Evolutionary conservation across 208 protist species (phyloP), one percentile per base, ranked within the genome.

Genomic region (Balamuthia mandrillaris): DNA sequence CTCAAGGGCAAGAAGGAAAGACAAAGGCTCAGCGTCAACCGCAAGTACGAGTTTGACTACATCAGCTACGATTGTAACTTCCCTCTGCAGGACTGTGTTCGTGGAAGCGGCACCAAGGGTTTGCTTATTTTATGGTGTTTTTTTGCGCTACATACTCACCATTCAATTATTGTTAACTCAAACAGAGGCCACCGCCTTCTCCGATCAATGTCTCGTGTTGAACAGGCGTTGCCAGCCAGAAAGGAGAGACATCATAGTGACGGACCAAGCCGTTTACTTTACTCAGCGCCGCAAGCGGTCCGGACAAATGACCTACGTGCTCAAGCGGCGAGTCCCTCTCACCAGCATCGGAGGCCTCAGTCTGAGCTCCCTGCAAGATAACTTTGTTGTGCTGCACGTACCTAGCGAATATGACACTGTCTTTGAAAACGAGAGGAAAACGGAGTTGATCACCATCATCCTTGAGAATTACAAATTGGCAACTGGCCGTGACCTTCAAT

Each of bases 11-110:
- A 92, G 68, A 94, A 94, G 72, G 87, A 94, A 42, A 85, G 92
- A 49, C 86, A 85, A 49, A 58, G 89, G 52, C 65, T 84, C 29
- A 88, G 82, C 3, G 60, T 93, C 65, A 83, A 91, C 16, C 79
- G 89, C 42, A 78, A 82, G n/a, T 94, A 88, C 85, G 81, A 82
- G 6, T 70, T 51, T 33, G 92, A 94, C 60, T 93, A 94, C 79
- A 89, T 94, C 31, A 87, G 88, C 41, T 93, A 90, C 88, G 68
- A 84, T 7, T 83, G 91, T 39, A 92, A 93, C 84, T 87, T 86
- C 39, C 37, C 44, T 16, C 45, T 79, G 21, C 51, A 79, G 70
- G 70, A 79, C 33, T 79, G 70, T 29, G 44, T 79, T n/a, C 45
- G 70, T 37, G 70, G 58, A 29, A 79, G 58, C 33, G 65, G 65